These are phyloP conservation scores for Lipomyces oligophaga DNA, from an alignment of 805 yeast species.

Conservation along the genomic window DNA sequence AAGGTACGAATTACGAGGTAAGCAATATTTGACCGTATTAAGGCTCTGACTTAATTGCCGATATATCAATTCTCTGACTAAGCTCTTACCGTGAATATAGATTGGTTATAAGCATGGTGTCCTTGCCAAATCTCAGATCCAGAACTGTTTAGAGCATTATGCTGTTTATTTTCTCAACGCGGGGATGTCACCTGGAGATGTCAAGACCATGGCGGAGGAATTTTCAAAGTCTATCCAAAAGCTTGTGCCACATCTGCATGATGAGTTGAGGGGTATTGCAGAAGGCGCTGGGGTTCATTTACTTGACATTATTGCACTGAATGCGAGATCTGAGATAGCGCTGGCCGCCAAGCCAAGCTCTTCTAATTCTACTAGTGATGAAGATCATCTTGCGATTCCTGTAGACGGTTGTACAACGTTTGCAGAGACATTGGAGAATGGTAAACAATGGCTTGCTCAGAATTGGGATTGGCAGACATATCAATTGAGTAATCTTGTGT, in stretches of 20 bases:
- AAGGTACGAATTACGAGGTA: constrained; percentile 25
- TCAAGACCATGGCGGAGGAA: constrained; percentile 32
- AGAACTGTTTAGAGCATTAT: constrained; percentile 36
- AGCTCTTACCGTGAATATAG: constrained; percentile 12
- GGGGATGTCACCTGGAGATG: constrained; percentile 37
- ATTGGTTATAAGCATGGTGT: constrained; percentile 41
- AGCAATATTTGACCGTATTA: neutral
- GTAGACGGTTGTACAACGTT: constrained; percentile 43
- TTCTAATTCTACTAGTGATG: constrained; percentile 4
- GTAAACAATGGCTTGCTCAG: constrained; percentile 36
- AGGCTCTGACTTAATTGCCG: neutral
- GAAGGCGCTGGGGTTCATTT: constrained; percentile 38
- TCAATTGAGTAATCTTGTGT: constrained; percentile 34
- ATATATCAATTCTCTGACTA: neutral
- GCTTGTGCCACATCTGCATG: constrained; percentile 36
- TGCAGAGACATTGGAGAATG: constrained; percentile 33
- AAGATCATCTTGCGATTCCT: constrained; percentile 17
- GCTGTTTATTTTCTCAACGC: constrained; percentile 32
- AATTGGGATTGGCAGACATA: constrained; percentile 45
- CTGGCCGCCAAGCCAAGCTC: constrained; percentile 34
- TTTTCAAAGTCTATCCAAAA: constrained; percentile 35
- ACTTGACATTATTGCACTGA: constrained; percentile 41
- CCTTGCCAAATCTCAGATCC: constrained; percentile 36
- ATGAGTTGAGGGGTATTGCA: constrained; percentile 41
- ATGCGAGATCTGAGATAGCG: constrained; percentile 42